Percentiles rank a stretch among this genome's conserved stretches.
These are phyloP conservation scores for Thymus mandschuricus DNA, from an alignment of 257 asterid genomes.

Conservation along the genomic window DNA sequence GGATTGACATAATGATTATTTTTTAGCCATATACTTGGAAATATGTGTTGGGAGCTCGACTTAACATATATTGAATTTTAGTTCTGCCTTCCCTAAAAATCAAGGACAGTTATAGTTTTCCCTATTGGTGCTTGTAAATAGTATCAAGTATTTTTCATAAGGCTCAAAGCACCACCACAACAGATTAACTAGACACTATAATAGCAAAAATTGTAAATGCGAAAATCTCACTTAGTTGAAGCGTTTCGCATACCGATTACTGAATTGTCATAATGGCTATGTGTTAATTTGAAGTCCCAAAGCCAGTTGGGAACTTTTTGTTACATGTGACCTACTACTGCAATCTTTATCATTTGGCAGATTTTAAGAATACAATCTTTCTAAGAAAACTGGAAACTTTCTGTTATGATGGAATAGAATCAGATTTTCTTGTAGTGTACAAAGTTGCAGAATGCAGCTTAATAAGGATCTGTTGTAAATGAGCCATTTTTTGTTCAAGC, in stretches of 20 bases:
- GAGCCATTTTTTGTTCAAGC: not conserved
- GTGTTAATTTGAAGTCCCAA: slow-evolving; percentile 12
- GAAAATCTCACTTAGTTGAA: not conserved
- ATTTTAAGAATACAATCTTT: slow-evolving; percentile 8
- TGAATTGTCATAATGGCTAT: not conserved
- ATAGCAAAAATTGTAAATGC: slow-evolving; percentile 4
- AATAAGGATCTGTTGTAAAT: slow-evolving; percentile 2
- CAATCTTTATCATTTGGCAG: slow-evolving; percentile 9
- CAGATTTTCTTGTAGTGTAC: slow-evolving; percentile 2
- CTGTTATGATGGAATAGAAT: slow-evolving; percentile 4
- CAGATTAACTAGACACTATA: slow-evolving; percentile 11
- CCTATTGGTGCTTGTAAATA: slow-evolving; percentile 5
- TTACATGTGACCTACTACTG: not conserved
- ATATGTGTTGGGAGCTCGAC: slow-evolving; percentile 17
- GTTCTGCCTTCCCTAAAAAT: slow-evolving; percentile 1
- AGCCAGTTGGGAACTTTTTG: not conserved
- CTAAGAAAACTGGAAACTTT: not conserved
- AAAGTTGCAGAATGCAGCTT: not conserved
- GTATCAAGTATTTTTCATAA: not conserved
- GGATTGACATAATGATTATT: not conserved
- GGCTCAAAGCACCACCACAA: not conserved
- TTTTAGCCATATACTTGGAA: slow-evolving; percentile 10
- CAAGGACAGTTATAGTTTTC: not conserved
- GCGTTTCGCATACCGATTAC: not conserved
- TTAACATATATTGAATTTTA: not conserved